Evolutionary conservation across 2,329 filamentous ascomycete species (phyloP), one percentile per base, ranked within the genome.

Genomic region (Ceratocystis destructans): DNA sequence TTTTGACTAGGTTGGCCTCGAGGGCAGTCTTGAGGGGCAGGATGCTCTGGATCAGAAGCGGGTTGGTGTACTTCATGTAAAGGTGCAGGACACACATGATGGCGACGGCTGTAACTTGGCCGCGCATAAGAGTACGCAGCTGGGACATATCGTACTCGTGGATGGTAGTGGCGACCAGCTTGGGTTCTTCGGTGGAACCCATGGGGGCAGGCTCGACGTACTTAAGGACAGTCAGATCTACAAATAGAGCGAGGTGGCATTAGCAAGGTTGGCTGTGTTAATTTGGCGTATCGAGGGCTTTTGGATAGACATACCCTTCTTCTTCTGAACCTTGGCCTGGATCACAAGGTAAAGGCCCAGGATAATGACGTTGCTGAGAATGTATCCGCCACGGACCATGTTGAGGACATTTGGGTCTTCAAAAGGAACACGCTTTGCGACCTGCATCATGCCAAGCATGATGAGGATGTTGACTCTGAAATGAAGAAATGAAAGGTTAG

Each of bases 1-100:
- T 93, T 85, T 97, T 96, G 82, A 94, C 84, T 72, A 96, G 81
- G 82, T 96, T 97, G 79, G 87, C 83, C 82, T 99, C 94, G 77
- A 99, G 84, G 59, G 91, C 93, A 75, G 88, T 84, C 87, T 99
- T 99, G 77, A 97, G 82, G 44, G 94, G 94, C 75, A 99, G 94
- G 80, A 99, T 96, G 76, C 89, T 95, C 85, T 99, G 94, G 80
- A 99, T 96, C 73, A 96, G 82, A 64, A 99, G 89, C 53, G 94
- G 94, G 86, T 97, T 99, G 80, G 92, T 97, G 87, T 97, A 99
- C 78, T 96, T 92, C 83, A 99, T 89, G 86, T 97, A 99, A 69
- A 99, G 71, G 80, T 99, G 94, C 93, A 99, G 97, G 74, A 96
- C 89, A 69, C 78, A 86, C 93, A 99, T 97, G 92, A 99, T 99